These are phyloP conservation scores for Vigna nakashimae DNA, from an alignment of 306 rosid species.

Conservation along the genomic window DNA sequence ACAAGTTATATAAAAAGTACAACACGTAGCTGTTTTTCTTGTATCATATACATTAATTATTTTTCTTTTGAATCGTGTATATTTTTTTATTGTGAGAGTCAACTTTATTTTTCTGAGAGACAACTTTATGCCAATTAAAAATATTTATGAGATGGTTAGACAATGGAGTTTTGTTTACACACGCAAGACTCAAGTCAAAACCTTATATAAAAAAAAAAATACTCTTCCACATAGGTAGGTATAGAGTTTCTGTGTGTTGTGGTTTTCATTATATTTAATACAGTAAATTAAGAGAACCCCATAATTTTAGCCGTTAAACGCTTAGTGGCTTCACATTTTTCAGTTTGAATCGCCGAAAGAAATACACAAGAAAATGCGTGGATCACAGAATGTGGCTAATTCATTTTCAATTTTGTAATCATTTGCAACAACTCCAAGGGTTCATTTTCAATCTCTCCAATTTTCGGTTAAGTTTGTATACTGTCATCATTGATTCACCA, in stretches of 20 bases:
- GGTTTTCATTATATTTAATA: background rate
- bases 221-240: too few species aligned
- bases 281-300: background rate
- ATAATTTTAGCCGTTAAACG: background rate
- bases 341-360: slow-evolving; percentile 10
- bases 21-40: too few species aligned
- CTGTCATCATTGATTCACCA: background rate
- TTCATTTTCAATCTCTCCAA: slow-evolving; percentile 16
- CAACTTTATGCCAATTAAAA: too few species aligned
- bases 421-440: background rate
- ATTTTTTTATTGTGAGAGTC: too few species aligned
- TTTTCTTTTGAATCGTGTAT: too few species aligned
- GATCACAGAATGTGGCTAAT: background rate
- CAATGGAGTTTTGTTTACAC: too few species aligned
- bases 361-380: background rate
- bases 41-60: too few species aligned
- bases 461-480: background rate
- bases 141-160: too few species aligned
- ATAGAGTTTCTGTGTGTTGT: background rate
- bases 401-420: slow-evolving; percentile 21
- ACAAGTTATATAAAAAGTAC: too few species aligned
- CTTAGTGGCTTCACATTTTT: slow-evolving; percentile 9
- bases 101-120: too few species aligned
- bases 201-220: too few species aligned
- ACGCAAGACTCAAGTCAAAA: too few species aligned